A percentile compares a stretch with the other conserved stretches of the same genome.
phyloP scores from a whole-genome alignment of 139 green algal genomes.

The Closterium sp. region DNA sequence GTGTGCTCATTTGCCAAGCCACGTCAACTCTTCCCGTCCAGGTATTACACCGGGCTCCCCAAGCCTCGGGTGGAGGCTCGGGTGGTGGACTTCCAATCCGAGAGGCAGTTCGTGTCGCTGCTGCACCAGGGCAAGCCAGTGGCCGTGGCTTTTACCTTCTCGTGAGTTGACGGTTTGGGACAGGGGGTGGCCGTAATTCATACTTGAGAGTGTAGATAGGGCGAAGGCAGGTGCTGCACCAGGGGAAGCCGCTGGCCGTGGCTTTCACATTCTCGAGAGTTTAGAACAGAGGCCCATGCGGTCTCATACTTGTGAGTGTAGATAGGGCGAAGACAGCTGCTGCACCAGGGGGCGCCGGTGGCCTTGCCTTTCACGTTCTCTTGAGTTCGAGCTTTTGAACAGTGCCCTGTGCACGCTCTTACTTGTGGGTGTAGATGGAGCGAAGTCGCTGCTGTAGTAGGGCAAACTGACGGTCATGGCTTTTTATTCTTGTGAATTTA shows the following conservation, averaged over 20 bases:
- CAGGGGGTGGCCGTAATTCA: no score
- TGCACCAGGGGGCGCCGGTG: constrained; percentile 27
- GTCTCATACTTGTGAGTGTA: no score
- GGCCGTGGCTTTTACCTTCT: constrained; percentile 41
- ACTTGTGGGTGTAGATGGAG: not conserved
- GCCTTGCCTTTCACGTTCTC: constrained; percentile 41
- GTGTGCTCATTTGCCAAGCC: no score
- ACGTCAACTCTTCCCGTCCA: not conserved
- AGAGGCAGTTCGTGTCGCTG: constrained; percentile 37
- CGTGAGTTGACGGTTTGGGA: not conserved
- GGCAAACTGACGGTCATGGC: not conserved
- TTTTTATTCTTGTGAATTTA: not conserved
- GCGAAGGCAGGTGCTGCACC: not conserved
- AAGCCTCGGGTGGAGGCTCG: not conserved
- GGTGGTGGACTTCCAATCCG: constrained; percentile 42
- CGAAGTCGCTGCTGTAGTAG: not conserved
- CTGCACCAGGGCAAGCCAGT: constrained; percentile 38
- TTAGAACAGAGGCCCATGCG: no score
- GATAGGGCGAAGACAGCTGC: no score
- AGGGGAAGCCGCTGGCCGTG: not conserved
- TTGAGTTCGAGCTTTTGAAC: not conserved
- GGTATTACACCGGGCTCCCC: constrained; percentile 31
- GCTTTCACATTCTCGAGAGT: not conserved
- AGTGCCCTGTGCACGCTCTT: not conserved
- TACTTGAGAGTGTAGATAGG: no score